Base-by-base conservation (phyloP, 1,139 yeast species). In the Nakaseomyces bracarensis region DNA sequence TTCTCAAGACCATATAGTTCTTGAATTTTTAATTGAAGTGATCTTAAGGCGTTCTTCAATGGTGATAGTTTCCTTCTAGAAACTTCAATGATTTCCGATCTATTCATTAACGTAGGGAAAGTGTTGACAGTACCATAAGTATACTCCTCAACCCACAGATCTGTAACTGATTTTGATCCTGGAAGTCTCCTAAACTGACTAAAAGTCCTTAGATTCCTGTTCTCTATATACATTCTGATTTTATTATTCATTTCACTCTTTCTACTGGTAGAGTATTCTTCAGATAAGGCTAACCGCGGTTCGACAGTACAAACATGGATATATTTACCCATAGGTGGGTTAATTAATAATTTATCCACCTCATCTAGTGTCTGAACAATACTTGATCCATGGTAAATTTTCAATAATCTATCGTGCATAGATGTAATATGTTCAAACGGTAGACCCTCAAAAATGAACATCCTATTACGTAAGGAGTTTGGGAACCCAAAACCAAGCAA, bases 401-500 rank as follows among this genome's bases (percentile, higher is more conserved):
- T 75, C 54, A 80, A 71, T 49, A 86, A 67, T 52, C 95, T 71
- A 54, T 81, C 86, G 53, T 83, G 89, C 58, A 86, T 82, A 2
- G 93, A 79, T 4, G 87, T 80, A 44, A 86, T 79, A 60, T 84
- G 93, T 58, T 86, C 96, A 65, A 84, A 86, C 21, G 95, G 89
- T 42, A 79, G 69, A 11, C 95, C 95, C 64, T 86, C 95, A 58
- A 81, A 84, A 44, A 86, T 81, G 58, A 81, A 87, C 48, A 77
- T 79, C 55, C 82, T 77, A 40, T 84, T 83, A 56, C 95, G 70
- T 43, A 83, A 72, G 38, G 87, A 75, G 29, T 69, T 69, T 10
- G 95, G 95, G 71, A 86, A 86, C 3, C 95, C 95, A 42, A 74
- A 75, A 14, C 96, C 96, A 60, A 84, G 74, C 54, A 82, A 84